phyloP scores from a whole-genome alignment of 129 eudicot species.

The Artemisia argyi region DNA sequence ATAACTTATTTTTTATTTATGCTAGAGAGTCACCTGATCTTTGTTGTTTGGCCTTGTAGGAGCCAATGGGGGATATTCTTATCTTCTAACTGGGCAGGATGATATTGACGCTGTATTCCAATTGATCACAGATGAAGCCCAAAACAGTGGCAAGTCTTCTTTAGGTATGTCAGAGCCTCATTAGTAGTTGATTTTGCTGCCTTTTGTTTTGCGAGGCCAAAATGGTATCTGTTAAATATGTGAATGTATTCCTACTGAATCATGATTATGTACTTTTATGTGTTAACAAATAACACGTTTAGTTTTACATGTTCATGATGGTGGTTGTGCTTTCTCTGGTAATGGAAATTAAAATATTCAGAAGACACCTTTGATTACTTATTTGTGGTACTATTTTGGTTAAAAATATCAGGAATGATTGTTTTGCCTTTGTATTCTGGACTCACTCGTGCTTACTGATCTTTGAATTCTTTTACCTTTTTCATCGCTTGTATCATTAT shows the following conservation, averaged over 20 bases:
- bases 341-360: no score
- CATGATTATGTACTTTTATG: no score
- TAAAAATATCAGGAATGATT: constrained; percentile 55
- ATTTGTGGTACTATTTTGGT: constrained; percentile 2
- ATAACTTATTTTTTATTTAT: no score
- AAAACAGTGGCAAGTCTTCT: constrained; percentile 43
- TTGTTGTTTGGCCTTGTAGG: constrained; percentile 39
- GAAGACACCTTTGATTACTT: constrained; percentile 8
- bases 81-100: constrained; percentile 98
- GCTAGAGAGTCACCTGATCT: background rate
- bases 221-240: no score
- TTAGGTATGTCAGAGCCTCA: constrained; percentile 36
- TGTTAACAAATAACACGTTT: no score
- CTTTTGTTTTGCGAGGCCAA: background rate
- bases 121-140: constrained; percentile 77
- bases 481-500: background rate
- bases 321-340: no score
- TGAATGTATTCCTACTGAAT: no score
- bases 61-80: constrained; percentile 87
- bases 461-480: background rate
- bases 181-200: constrained; percentile 7
- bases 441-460: constrained; percentile 67
- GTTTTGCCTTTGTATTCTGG: constrained; percentile 94
- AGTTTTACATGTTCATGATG: no score
- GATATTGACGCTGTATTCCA: constrained; percentile 91